phyloP scores from a whole-genome alignment of 2,329 filamentous ascomycete genomes.

The Alternaria longipes region DNA sequence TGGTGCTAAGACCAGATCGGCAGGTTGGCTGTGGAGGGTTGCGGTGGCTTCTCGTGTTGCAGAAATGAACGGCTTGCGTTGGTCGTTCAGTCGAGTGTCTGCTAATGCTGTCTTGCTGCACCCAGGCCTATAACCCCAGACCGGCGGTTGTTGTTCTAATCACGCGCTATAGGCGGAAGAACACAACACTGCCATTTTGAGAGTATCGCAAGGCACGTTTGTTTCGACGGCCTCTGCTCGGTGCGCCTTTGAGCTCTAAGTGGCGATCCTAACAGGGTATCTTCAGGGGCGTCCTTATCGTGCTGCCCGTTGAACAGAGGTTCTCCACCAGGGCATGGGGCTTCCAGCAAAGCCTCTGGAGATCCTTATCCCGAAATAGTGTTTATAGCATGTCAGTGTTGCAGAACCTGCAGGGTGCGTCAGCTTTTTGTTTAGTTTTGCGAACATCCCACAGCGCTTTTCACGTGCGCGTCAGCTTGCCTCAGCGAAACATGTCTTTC shows the following conservation, averaged over 20 bases:
- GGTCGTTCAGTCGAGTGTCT: slow-evolving; percentile 36
- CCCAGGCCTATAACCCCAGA: slow-evolving; percentile 24
- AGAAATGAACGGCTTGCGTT: slow-evolving; percentile 41
- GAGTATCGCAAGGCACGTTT: slow-evolving; percentile 8
- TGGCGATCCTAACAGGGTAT: slow-evolving; percentile 16
- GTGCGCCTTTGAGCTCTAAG: slow-evolving; percentile 14
- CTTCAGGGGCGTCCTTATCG: slow-evolving; percentile 30
- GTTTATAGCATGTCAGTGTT: slow-evolving; percentile 25
- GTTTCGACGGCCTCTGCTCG: slow-evolving; percentile 11
- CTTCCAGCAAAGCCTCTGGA: slow-evolving; percentile 17
- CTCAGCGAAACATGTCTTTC: slow-evolving; percentile 9
- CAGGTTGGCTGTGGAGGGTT: slow-evolving; percentile 37
- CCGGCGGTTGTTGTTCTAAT: slow-evolving; percentile 36
- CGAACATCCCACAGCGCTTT: slow-evolving; percentile 17
- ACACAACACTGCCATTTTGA: slow-evolving; percentile 15
- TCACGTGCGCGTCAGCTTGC: slow-evolving; percentile 12
- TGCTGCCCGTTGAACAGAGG: slow-evolving; percentile 21
- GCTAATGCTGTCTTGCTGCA: slow-evolving; percentile 26
- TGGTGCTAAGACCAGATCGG: slow-evolving; percentile 40
- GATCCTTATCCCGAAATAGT: slow-evolving; percentile 26
- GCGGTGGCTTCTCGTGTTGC: slow-evolving; percentile 45
- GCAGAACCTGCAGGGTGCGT: slow-evolving; percentile 30
- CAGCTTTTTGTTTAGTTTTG: slow-evolving; percentile 21
- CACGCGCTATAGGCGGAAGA: slow-evolving; percentile 23
- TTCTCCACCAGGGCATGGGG: slow-evolving; percentile 19